Percentiles rank a stretch among this genome's conserved stretches.
Evolutionary conservation across 495 filamentous ascomycete genomes (phyloP).

Genomic region (Podospora australis): DNA sequence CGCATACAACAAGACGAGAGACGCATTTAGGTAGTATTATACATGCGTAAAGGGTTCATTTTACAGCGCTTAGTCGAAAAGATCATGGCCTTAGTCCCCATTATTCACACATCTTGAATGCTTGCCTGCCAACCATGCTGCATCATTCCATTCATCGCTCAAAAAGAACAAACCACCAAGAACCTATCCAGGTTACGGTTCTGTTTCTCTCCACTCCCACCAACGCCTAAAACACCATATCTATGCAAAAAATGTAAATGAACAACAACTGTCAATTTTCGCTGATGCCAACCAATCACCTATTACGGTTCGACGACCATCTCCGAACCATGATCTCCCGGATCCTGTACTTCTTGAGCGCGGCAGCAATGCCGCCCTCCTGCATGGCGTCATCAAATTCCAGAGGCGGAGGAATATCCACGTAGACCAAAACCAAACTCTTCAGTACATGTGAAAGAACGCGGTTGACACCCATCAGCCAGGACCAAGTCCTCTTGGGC

Average conservation of each 20-base stretch:
- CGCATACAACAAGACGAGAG: too few species aligned
- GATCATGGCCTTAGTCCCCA: too few species aligned
- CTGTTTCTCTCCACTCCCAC: background rate
- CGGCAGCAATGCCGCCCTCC: slow-evolving; percentile 50
- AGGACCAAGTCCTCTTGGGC: slow-evolving; percentile 67
- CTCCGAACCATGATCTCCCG: slow-evolving; percentile 75
- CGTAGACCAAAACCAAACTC: slow-evolving; percentile 78
- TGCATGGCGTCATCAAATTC: slow-evolving; percentile 32
- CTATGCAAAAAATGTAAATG: slow-evolving; percentile 8
- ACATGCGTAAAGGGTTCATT: too few species aligned
- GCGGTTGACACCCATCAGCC: slow-evolving; percentile 85
- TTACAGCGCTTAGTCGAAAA: too few species aligned
- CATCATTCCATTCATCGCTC: too few species aligned
- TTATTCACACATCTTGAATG: too few species aligned
- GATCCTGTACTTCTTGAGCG: slow-evolving; percentile 68
- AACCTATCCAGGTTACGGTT: background rate
- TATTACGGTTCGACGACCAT: slow-evolving; percentile 75
- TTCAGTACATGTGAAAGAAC: slow-evolving; percentile 88
- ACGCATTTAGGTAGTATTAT: too few species aligned
- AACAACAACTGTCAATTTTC: too few species aligned
- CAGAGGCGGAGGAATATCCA: slow-evolving; percentile 76
- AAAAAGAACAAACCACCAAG: too few species aligned
- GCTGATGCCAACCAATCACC: too few species aligned
- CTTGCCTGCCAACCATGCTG: too few species aligned
- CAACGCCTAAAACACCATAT: slow-evolving; percentile 2